Evolutionary conservation across 257 asterid species (phyloP).

Genomic region (Coffea eugenioides): DNA sequence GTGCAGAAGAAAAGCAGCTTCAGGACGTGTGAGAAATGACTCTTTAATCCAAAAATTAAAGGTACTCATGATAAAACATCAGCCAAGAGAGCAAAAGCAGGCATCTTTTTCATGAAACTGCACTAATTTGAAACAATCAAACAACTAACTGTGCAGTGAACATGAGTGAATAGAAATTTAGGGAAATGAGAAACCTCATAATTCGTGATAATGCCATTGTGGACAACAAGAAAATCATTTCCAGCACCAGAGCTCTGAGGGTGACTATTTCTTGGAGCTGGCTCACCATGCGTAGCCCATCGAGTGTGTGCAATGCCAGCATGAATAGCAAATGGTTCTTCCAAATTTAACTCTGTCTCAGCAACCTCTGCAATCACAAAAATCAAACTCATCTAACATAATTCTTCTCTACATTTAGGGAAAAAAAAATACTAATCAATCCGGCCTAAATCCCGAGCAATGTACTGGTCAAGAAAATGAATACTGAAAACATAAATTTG

Average conservation of each 20-base stretch:
- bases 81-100: background rate
- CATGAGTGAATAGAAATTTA: background rate
- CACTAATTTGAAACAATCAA: background rate
- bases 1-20: background rate
- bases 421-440: background rate
- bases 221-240: constrained; percentile 90
- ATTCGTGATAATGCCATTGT: constrained; percentile 93
- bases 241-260: constrained; percentile 84
- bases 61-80: background rate
- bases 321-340: constrained; percentile 76
- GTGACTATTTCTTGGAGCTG: constrained; percentile 95
- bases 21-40: background rate
- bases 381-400: constrained; percentile 5
- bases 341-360: constrained; percentile 69
- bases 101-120: background rate
- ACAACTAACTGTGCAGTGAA: background rate
- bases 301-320: constrained; percentile 99
- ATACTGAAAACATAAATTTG: background rate
- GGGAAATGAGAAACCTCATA: constrained; percentile 56
- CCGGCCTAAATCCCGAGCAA: background rate
- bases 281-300: constrained; percentile 99
- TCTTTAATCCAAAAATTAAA: background rate
- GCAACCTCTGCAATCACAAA: constrained; percentile 65
- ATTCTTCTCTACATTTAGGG: no score
- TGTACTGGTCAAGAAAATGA: background rate